phyloP scores from a whole-genome alignment of 495 filamentous ascomycete species.

The Neurospora sp. region DNA sequence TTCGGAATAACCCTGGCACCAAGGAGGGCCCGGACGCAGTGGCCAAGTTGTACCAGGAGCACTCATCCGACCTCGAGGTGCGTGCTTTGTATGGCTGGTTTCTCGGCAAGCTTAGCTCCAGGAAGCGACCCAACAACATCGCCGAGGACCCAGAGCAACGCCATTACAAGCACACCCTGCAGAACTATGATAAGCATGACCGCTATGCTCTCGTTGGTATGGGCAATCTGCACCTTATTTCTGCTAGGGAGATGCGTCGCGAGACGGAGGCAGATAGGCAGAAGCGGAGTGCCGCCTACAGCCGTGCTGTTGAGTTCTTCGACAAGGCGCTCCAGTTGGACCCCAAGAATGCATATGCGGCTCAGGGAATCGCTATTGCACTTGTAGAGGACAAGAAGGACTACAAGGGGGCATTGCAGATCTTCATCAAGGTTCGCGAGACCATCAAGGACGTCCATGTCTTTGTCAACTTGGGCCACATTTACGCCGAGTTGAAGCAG shows the following conservation, averaged over 20 bases:
- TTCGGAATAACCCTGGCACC: slow-evolving; percentile 63
- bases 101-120: slow-evolving; percentile 60
- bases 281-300: slow-evolving; percentile 75
- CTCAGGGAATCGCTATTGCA: slow-evolving; percentile 90
- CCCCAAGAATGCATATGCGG: slow-evolving; percentile 86
- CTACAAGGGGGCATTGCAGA: slow-evolving; percentile 63
- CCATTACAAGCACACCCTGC: slow-evolving; percentile 91
- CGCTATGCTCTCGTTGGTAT: slow-evolving; percentile 89
- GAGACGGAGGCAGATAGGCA: slow-evolving; percentile 83
- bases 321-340: slow-evolving; percentile 93
- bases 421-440: slow-evolving; percentile 81
- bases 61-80: slow-evolving; percentile 77
- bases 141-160: slow-evolving; percentile 84
- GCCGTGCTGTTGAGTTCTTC: slow-evolving; percentile 92
- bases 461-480: slow-evolving; percentile 85
- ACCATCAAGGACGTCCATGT: slow-evolving; percentile 79
- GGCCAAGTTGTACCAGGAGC: slow-evolving; percentile 66
- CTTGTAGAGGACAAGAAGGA: slow-evolving; percentile 90
- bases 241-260: slow-evolving; percentile 87
- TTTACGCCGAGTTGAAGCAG: slow-evolving; percentile 80
- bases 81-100: slow-evolving; percentile 92
- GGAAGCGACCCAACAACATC: slow-evolving; percentile 68
- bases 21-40: slow-evolving; percentile 82
- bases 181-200: slow-evolving; percentile 93
- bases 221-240: slow-evolving; percentile 82